Evolutionary conservation across 2,329 filamentous ascomycete species (phyloP), one percentile per base, ranked within the genome.

Genomic region (Exophiala viscosa): DNA sequence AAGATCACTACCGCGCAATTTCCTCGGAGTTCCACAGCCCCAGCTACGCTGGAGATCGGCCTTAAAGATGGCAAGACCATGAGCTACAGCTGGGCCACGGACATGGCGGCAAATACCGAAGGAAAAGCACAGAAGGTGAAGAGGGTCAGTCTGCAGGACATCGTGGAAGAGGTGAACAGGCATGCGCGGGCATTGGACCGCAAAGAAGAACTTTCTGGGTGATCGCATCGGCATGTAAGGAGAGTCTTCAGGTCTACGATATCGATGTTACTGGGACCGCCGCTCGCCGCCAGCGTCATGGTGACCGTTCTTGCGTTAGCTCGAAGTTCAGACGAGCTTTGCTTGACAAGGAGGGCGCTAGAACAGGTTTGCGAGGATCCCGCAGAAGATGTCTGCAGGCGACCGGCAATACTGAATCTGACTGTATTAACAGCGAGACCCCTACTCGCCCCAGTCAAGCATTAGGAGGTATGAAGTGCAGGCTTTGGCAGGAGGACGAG

Each of bases 21-120:
- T 47, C 83, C 89, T 48, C 81, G 86, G 59, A 68, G 76, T 5
- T 58, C 58, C 7, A 81, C 79, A 48, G 83, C 88, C 64, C 77
- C 84, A 28, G 87, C 86, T 51, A 79, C 80, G 41, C 72, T 99
- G 50, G 77, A 76, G 36, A 74, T 99, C 62, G 95, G 91, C 65
- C 97, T 97, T 72, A 96, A 96, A 79, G 93, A 96, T 67, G 93
- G 93, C 64, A 95, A 92, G 74, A 86, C 95, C 65, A 82, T 97
- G 75, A 83, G 83, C 32, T 80, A 97, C 15, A 54, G 45, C 32
- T 64, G 61, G 57, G 51, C 32, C 3, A 49, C 52, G 11, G 41
- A 52, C 14, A 47, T 48, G 18, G 28, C 14, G 35, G 85, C 47
- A n/a, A 80, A 89, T 61, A 84, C 88, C 63, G 87, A 86, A 69